Percentiles rank a stretch among this genome's conserved stretches.
Evolutionary conservation across 345 rosid species (phyloP).

Genomic region (Odontarrhena argentea): DNA sequence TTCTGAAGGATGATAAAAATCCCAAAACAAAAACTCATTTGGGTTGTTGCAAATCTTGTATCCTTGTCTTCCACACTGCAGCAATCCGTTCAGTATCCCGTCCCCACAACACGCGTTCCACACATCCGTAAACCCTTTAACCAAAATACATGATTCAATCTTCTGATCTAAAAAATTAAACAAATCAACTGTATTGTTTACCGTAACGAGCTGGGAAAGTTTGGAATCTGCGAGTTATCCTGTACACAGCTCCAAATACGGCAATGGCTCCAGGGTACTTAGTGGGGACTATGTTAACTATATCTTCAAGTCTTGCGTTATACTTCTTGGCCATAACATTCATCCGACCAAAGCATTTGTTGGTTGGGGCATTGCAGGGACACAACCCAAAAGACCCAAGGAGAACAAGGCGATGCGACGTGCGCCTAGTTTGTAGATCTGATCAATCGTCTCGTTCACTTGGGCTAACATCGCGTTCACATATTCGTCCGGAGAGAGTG

Average conservation of each 20-base stretch:
- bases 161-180: not conserved
- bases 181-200: slow-evolving; percentile 21
- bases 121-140: slow-evolving; percentile 52
- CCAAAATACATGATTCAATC: slow-evolving; percentile 6
- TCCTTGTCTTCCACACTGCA: slow-evolving; percentile 62
- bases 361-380: slow-evolving; percentile 58
- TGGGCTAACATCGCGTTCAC: slow-evolving; percentile 52
- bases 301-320: slow-evolving; percentile 49
- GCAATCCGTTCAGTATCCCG: slow-evolving; percentile 50
- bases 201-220: slow-evolving; percentile 54
- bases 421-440: slow-evolving; percentile 52
- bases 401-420: slow-evolving; percentile 59
- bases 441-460: slow-evolving; percentile 41
- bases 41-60: slow-evolving; percentile 56
- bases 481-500: slow-evolving; percentile 46
- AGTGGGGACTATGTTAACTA: slow-evolving; percentile 43
- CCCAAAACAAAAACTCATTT: slow-evolving; percentile 55
- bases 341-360: slow-evolving; percentile 56
- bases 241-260: slow-evolving; percentile 58
- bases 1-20: slow-evolving; percentile 66
- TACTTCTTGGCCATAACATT: slow-evolving; percentile 59
- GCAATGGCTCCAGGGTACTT: slow-evolving; percentile 48
- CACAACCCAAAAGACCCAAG: slow-evolving; percentile 61
- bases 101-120: slow-evolving; percentile 57
- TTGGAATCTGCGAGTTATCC: slow-evolving; percentile 49